Evolutionary conservation across 257 asterid genomes (phyloP), one percentile per base, ranked within the genome.

Genomic region (Lantana camara): DNA sequence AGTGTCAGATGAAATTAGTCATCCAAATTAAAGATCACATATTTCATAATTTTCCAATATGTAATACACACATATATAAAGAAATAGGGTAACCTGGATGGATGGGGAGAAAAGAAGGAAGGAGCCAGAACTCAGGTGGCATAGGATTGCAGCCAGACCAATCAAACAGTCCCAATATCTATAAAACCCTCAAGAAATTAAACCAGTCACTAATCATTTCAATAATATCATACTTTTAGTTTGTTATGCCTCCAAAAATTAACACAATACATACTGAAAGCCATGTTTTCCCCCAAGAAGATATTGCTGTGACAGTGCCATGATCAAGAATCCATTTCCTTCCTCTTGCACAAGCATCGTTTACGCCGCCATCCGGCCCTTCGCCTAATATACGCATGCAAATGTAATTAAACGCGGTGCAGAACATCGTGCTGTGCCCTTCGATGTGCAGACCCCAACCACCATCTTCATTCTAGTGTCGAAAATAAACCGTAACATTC

Each of bases 51-150:
- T n/a, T n/a, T n/a, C n/a, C n/a, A n/a, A n/a, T n/a, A n/a, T n/a
- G n/a, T n/a, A n/a, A n/a, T n/a, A n/a, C n/a, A n/a, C n/a, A n/a
- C n/a, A n/a, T n/a, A n/a, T n/a, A n/a, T n/a, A n/a, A 27, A 35
- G 1, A 35, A 35, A 35, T 35, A 9, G 51, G 44, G 66, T 34
- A 38, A 84, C 96, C 96, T 58, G 94, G 96, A 79, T 85, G 96
- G 84, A 85, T 79, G 1, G 96, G 94, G 24, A 85, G 85, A 72
- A 78, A 83, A 20, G 87, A 75, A 0, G 94, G 96, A 72, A 88
- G 85, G n/a, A 88, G 74, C 94, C 94, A 88, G 54, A 85, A 85
- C 7, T 88, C 96, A 13, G 96, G 96, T 1, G 96, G 90, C 90
- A 88, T 81, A 2, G 96, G 94, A 35, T 88, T 88, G 71, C 81